Evolutionary conservation across 2,329 filamentous ascomycete species (phyloP).

Genomic region (Penicillium paneum): DNA sequence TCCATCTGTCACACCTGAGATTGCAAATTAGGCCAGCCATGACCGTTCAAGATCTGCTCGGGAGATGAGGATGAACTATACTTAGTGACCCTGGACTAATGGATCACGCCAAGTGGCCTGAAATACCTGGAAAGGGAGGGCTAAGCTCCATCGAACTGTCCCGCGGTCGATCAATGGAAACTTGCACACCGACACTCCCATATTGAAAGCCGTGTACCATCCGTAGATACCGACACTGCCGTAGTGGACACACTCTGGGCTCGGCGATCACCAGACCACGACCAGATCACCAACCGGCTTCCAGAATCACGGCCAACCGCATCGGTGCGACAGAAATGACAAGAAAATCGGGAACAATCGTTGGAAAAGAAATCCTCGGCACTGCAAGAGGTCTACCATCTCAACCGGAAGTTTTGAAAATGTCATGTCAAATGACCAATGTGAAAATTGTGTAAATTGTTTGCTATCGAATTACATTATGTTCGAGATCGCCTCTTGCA

Average conservation of each 20-base stretch:
- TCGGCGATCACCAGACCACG: constrained; percentile 3
- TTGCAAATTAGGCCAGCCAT: constrained; percentile 4
- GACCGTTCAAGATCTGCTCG: background rate
- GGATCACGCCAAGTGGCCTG: background rate
- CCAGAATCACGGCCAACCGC: constrained; percentile 9
- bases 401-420: background rate
- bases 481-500: constrained; percentile 14
- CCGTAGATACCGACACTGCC: background rate
- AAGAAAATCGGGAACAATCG: background rate
- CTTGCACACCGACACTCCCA: constrained; percentile 4
- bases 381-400: background rate
- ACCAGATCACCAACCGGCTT: constrained; percentile 6
- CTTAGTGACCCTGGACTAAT: background rate
- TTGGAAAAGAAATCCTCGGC: background rate
- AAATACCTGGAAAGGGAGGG: background rate
- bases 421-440: background rate
- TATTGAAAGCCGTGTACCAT: background rate
- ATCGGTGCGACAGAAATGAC: background rate
- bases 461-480: constrained; percentile 9
- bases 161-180: constrained; percentile 1
- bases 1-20: constrained; percentile 5
- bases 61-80: background rate
- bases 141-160: background rate
- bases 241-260: background rate
- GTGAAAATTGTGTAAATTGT: background rate